Evolutionary conservation across 2,329 filamentous ascomycete species (phyloP).

Genomic region (Penicillium sp.): DNA sequence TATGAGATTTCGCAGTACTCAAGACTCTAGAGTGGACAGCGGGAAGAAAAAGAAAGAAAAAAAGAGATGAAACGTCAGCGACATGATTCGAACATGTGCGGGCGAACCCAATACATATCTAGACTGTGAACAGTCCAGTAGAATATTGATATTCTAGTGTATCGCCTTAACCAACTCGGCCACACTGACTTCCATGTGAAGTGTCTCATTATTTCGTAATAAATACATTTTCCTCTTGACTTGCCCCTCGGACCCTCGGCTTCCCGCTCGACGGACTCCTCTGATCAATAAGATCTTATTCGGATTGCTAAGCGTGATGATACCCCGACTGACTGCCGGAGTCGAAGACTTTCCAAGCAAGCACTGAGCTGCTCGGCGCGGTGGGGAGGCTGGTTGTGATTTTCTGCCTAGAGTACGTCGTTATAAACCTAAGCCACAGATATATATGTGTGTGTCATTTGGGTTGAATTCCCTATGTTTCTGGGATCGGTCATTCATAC

Average conservation of each 20-base stretch:
- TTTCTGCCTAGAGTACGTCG: not conserved
- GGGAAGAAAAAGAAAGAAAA: not conserved
- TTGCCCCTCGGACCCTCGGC: no score
- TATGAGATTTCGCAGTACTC: not conserved
- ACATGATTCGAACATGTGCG: not conserved
- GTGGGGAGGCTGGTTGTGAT: not conserved
- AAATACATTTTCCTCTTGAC: no score
- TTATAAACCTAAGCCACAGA: no score
- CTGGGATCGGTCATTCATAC: no score
- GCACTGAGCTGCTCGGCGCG: not conserved
- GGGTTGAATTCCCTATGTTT: no score
- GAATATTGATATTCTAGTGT: not conserved
- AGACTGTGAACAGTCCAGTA: not conserved
- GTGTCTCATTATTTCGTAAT: no score
- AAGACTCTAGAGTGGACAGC: not conserved
- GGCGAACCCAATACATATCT: not conserved
- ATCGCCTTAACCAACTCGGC: not conserved
- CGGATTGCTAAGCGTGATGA: slow-evolving; percentile 14
- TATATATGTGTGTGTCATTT: no score
- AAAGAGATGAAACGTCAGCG: not conserved
- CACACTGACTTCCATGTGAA: not conserved
- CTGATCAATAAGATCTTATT: slow-evolving; percentile 32
- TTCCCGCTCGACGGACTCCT: slow-evolving; percentile 13
- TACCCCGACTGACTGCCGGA: slow-evolving; percentile 23
- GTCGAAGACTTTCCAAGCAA: slow-evolving; percentile 13